These are phyloP conservation scores for Pichia sp. DNA, from an alignment of 1,139 yeast genomes.

Conservation along the genomic window DNA sequence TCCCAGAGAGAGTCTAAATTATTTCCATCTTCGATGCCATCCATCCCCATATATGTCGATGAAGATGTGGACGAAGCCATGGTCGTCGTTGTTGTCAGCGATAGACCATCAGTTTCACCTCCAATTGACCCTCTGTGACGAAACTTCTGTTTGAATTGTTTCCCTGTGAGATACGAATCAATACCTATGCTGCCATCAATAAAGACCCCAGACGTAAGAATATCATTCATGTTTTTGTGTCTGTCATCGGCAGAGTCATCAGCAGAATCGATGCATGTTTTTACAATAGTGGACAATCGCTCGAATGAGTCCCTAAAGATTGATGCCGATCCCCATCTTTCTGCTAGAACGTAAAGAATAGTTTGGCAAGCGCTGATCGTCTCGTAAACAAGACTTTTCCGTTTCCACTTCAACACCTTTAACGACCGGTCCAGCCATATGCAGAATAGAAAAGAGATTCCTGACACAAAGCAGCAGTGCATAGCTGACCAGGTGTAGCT, in stretches of 20 bases:
- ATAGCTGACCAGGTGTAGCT: conserved; percentile 32
- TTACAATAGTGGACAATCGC: conserved; percentile 17
- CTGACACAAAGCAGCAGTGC: conserved; percentile 33
- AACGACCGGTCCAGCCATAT: conserved; percentile 30
- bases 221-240: conserved; percentile 2
- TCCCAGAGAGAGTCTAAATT: conserved; percentile 23
- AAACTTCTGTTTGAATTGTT: conserved; percentile 10
- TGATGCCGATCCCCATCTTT: conserved; percentile 29
- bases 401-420: conserved; percentile 27
- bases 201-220: conserved; percentile 12
- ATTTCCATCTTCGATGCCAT: not conserved
- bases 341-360: conserved; percentile 31
- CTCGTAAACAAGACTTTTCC: conserved; percentile 28
- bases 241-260: not conserved
- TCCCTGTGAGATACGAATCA: conserved; percentile 17
- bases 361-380: conserved; percentile 32
- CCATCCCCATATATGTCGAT: not conserved
- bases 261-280: conserved; percentile 11
- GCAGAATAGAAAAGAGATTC: conserved; percentile 33
- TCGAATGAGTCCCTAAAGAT: conserved; percentile 22
- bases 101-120: conserved; percentile 8
- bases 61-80: not conserved
- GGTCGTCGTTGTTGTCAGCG: conserved; percentile 1
- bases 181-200: conserved; percentile 19
- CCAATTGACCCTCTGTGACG: conserved; percentile 6